These are phyloP conservation scores for Neocallimastix lanati DNA, from an alignment of 192 early-diverging fungal species.

Conservation along the genomic window DNA sequence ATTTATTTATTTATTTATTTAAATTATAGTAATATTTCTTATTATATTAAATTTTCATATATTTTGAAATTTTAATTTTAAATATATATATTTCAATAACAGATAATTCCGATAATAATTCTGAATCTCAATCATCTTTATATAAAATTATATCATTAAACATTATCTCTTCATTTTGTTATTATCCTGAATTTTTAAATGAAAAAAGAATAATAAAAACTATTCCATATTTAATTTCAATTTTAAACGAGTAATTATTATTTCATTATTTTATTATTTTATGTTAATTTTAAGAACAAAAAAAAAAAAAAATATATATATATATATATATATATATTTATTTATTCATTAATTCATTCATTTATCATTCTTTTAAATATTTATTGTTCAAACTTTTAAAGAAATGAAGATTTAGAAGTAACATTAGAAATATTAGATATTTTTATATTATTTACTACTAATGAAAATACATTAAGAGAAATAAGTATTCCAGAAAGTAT, in stretches of 20 bases:
- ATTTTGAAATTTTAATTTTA: no score
- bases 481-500: not conserved
- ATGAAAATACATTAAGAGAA: not conserved
- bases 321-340: not conserved
- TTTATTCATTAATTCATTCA: not conserved
- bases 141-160: not conserved
- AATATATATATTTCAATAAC: no score
- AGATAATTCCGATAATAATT: not conserved
- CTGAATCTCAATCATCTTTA: not conserved
- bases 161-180: not conserved
- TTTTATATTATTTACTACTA: not conserved
- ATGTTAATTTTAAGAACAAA: no score
- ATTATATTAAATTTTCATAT: no score
- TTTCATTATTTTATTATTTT: no score
- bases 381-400: not conserved
- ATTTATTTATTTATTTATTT: no score
- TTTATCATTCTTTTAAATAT: no score
- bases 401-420: not conserved
- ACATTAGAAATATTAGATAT: not conserved
- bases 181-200: not conserved
- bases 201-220: not conserved
- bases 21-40: no score
- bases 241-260: not conserved
- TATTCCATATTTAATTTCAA: not conserved
- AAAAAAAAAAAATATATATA: no score